A percentile compares a stretch with the other conserved stretches of the same genome.
These are phyloP conservation scores for Endoconidiophora laricicola DNA, from an alignment of 2,329 filamentous ascomycete genomes.

Conservation along the genomic window DNA sequence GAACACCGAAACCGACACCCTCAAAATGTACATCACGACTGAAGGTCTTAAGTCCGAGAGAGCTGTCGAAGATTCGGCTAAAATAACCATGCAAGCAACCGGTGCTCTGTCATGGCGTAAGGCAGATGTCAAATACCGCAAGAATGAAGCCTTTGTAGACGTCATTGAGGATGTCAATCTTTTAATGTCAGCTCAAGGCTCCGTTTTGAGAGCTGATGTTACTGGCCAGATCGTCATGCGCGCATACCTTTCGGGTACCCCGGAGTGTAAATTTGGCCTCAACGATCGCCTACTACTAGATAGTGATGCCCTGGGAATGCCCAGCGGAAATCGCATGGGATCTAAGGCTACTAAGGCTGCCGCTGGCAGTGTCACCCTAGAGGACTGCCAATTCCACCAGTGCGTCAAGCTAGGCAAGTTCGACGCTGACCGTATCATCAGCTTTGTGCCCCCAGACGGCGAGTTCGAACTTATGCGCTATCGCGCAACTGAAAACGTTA, in stretches of 20 bases:
- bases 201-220: slow-evolving; percentile 86
- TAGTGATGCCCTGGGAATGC: slow-evolving; percentile 31
- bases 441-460: slow-evolving; percentile 88
- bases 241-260: slow-evolving; percentile 87
- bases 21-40: slow-evolving; percentile 99
- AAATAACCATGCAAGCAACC: slow-evolving; percentile 98
- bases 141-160: slow-evolving; percentile 98
- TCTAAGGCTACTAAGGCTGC: slow-evolving; percentile 89
- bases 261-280: slow-evolving; percentile 96
- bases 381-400: slow-evolving; percentile 98
- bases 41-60: slow-evolving; percentile 91
- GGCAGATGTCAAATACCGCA: slow-evolving; percentile 95
- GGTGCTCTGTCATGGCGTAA: slow-evolving; percentile 93
- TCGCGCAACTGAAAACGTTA: slow-evolving; percentile 94
- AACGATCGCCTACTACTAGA: slow-evolving; percentile 93
- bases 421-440: slow-evolving; percentile 90
- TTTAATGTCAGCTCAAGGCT: slow-evolving; percentile 94
- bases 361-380: slow-evolving; percentile 84
- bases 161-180: slow-evolving; percentile 98
- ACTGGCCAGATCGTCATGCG: slow-evolving; percentile 98
- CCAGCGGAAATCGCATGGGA: slow-evolving; percentile 57
- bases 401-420: slow-evolving; percentile 97
- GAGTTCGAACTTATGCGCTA: slow-evolving; percentile 99
- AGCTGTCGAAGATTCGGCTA: slow-evolving; percentile 78
- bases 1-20: slow-evolving; percentile 93